Evolutionary conservation across 768 basidiomycete species (phyloP), one percentile per base, ranked within the genome.

Genomic region (Hebeloma cylindrosporum): DNA sequence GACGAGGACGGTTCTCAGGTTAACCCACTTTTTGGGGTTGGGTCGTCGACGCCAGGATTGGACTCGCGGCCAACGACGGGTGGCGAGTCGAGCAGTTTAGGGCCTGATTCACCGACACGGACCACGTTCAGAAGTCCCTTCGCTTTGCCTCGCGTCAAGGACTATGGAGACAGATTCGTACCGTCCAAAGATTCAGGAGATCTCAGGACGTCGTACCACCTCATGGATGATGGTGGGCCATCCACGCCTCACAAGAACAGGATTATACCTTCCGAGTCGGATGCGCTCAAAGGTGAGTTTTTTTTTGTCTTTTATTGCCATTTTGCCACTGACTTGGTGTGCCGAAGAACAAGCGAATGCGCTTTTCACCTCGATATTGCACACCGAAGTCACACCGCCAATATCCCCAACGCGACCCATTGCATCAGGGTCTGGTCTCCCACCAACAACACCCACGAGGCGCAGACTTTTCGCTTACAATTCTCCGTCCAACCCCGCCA

Each of bases 291-390:
- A 69, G 88, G 84, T 80, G 45, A 23, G 65, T 64, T 37, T 50
- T 43, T 17, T 0, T 3, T 25, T 20, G 37, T 8, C 7, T 20
- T 8, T 20, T 13, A 21, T 25, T 10, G 17, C 9, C 11, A 9
- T 40, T 14, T 20, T 20, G 7, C 8, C 18, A 23, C 29, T 43
- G 27, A 47, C 37, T 39, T 17, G 26, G 28, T 32, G 17, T 52
- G 29, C 9, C 49, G 22, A 20, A 87, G 88, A 91, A 67, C 88
- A 91, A 80, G 87, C 88, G 42, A 91, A 91, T 59, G 74, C 85
- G 8, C 78, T 90, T 40, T 91, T 92, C 70, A 82, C 74, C 48
- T 78, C 85, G 20, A 79, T 91, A 48, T 69, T 91, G 14, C 81
- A 89, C 60, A 77, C 81, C 27, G 83, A 90, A 69, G 85, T 91